Conservation (phyloP, 2,329 filamentous ascomycete species). For the Harringtonia lauricola region DNA sequence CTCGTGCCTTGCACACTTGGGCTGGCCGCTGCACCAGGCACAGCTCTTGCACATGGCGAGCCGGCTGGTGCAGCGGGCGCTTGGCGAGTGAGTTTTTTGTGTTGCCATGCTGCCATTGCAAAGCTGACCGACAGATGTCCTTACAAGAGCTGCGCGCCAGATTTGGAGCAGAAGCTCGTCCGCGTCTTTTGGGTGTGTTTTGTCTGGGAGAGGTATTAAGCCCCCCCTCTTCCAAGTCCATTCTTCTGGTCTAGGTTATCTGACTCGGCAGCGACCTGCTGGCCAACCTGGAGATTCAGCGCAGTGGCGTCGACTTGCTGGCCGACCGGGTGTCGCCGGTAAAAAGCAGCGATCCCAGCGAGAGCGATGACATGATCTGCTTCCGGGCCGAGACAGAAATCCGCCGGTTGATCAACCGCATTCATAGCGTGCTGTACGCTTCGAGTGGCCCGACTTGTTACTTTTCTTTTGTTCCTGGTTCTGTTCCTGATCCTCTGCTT, state of each 20-base stretch:
- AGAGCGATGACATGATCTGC: conserved; percentile 24
- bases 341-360: conserved; percentile 19
- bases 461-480: no score
- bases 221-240: conserved; percentile 12
- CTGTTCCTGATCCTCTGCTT: no score
- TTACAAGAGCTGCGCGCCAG: no score
- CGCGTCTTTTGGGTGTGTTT: conserved; percentile 63
- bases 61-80: conserved; percentile 18
- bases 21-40: conserved; percentile 25
- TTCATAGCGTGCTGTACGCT: conserved; percentile 28
- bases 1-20: conserved; percentile 25
- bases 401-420: conserved; percentile 28
- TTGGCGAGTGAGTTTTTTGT: conserved; percentile 17
- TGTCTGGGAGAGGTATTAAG: conserved; percentile 52
- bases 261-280: conserved; percentile 45
- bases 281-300: conserved; percentile 43
- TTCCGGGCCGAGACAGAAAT: conserved; percentile 31
- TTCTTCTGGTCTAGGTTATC: neutral
- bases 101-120: no score
- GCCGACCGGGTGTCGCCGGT: conserved; percentile 24
- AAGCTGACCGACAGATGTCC: no score
- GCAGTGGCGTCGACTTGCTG: conserved; percentile 25
- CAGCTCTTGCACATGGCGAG: conserved; percentile 22
- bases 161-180: conserved; percentile 32
- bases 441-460: conserved; percentile 14